A percentile compares a stretch with the other conserved stretches of the same genome.
These are phyloP conservation scores for Pelargonium citronellum DNA, from an alignment of 441 rosid species.

Conservation along the genomic window DNA sequence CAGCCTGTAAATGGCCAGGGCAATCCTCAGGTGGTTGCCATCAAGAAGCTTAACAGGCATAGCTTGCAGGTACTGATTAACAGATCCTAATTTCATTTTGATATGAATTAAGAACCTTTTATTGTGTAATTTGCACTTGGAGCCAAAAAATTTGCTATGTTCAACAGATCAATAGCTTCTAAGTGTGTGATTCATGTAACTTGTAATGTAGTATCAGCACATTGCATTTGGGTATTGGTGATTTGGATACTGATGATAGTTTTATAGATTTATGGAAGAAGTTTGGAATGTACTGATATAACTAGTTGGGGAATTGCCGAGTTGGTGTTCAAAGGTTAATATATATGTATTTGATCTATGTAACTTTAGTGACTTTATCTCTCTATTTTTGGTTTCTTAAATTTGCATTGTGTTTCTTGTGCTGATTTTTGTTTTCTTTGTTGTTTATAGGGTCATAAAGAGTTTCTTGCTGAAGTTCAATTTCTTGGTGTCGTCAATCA, in stretches of 20 bases:
- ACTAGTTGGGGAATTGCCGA: background rate
- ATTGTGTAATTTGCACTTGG: background rate
- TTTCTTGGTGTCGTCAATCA: slow-evolving; percentile 62
- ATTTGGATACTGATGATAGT: background rate
- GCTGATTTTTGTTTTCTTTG: background rate
- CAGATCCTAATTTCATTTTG: background rate
- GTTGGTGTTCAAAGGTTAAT: too few relatives aligned
- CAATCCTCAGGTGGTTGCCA: slow-evolving; percentile 60
- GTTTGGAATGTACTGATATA: background rate
- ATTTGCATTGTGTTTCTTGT: background rate
- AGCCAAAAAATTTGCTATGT: background rate
- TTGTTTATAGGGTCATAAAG: slow-evolving; percentile 51
- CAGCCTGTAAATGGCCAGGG: slow-evolving; percentile 25
- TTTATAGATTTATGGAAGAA: too few relatives aligned
- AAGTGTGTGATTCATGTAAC: background rate
- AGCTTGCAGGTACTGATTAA: slow-evolving; percentile 56
- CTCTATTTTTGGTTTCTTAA: background rate
- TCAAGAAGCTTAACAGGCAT: slow-evolving; percentile 75
- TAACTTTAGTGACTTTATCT: background rate
- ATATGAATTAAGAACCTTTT: background rate
- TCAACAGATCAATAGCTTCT: background rate
- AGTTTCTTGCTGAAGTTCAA: slow-evolving; percentile 69
- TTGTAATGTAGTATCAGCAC: background rate
- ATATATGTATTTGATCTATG: background rate
- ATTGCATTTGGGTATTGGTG: background rate